Evolutionary conservation across 257 asterid genomes (phyloP).

Genomic region (Avicennia marina): DNA sequence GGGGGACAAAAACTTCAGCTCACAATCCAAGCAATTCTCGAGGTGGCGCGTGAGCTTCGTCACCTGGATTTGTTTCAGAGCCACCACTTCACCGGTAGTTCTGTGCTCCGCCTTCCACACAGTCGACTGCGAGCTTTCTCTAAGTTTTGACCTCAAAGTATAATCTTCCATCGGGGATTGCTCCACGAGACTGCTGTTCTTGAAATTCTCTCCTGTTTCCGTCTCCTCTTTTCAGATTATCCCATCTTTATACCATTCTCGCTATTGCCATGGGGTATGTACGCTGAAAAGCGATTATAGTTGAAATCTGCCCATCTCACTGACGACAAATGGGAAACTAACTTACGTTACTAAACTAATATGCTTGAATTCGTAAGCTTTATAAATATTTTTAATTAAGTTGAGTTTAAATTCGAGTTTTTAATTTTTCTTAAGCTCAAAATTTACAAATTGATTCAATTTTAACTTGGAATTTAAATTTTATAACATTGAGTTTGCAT

Average conservation of each 20-base stretch:
- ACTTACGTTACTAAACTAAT: too few species aligned
- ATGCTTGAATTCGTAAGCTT: too few species aligned
- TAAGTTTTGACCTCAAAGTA: constrained; percentile 28
- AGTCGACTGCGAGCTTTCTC: constrained; percentile 33
- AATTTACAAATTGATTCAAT: too few species aligned
- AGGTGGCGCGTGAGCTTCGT: constrained; percentile 38
- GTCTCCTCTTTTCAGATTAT: background rate
- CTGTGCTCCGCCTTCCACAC: constrained; percentile 48
- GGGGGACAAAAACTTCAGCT: constrained; percentile 45
- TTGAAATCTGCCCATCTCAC: too few species aligned
- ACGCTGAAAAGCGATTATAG: too few species aligned
- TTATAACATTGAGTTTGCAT: too few species aligned
- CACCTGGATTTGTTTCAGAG: constrained; percentile 33
- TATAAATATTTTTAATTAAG: too few species aligned
- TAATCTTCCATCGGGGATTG: constrained; percentile 24
- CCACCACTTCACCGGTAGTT: constrained; percentile 39
- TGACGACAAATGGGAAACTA: too few species aligned
- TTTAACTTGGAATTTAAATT: too few species aligned
- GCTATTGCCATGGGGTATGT: too few species aligned
- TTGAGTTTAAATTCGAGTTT: too few species aligned
- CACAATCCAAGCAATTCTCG: constrained; percentile 45
- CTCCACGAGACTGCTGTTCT: background rate
- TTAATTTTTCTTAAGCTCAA: too few species aligned
- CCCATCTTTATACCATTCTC: background rate
- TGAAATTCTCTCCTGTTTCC: background rate